Conservation (phyloP, 768 basidiomycete genomes). For the Obba rivulosa region DNA sequence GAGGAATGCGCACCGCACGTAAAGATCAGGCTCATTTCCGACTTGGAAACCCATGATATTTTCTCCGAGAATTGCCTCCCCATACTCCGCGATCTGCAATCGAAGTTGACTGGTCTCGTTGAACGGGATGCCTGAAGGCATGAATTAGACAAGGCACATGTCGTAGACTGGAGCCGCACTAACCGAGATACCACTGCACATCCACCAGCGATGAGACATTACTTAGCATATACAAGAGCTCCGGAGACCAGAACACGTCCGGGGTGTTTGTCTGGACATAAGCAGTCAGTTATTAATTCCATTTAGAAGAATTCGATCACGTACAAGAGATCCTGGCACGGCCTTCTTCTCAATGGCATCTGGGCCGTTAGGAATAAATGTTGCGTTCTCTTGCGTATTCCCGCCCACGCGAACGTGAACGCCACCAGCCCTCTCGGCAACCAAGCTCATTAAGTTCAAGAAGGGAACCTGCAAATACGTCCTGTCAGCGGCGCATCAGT, state of each 20-base stretch:
- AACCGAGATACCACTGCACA: conserved; percentile 44
- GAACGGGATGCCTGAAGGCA: conserved; percentile 24
- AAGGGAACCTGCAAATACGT: conserved; percentile 43
- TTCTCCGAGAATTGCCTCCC: conserved; percentile 37
- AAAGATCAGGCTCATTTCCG: conserved; percentile 57
- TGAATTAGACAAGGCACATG: no score
- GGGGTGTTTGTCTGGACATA: conserved; percentile 45
- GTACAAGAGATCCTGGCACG: conserved; percentile 28
- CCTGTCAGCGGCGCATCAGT: conserved; percentile 23
- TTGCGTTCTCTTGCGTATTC: conserved; percentile 46
- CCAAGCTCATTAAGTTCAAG: conserved; percentile 43
- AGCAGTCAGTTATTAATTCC: conserved; percentile 34
- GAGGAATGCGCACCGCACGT: conserved; percentile 35
- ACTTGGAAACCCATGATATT: conserved; percentile 41
- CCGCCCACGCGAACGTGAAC: conserved; percentile 40
- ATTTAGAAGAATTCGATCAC: conserved; percentile 39
- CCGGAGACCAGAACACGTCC: conserved; percentile 40
- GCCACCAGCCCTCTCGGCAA: conserved; percentile 39
- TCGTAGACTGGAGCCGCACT: no score
- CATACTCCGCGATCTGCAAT: conserved; percentile 33
- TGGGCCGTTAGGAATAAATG: conserved; percentile 42
- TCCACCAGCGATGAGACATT: conserved; percentile 39
- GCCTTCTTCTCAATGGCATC: conserved; percentile 46
- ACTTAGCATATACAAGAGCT: conserved; percentile 45
- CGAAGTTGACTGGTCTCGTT: conserved; percentile 23